These are phyloP conservation scores for maize (Zea mays) DNA, from an alignment of 176 grass and related monocot species.

Conservation along the genomic window Zm-B73-REFERENCE-NAM-5.0 NC_050100.1:215856501-215857000, in stretches of 20 bases:
- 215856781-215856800: neutral
- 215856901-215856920: slow-evolving; percentile 11
- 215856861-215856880: neutral
- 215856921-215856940: neutral
- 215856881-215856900: neutral
- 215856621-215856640: neutral
- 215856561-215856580: slow-evolving; percentile 8
- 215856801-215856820: neutral
- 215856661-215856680: slow-evolving; percentile 1
- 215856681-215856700: slow-evolving; percentile 8
- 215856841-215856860: neutral
- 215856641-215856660: neutral
- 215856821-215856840: neutral
- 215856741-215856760: slow-evolving; percentile 5
- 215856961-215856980: neutral
- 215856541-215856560: neutral
- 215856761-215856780: neutral
- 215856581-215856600: slow-evolving; percentile 25
- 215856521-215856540: neutral
- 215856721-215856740: slow-evolving; percentile 27
- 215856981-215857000: neutral
- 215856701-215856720: slow-evolving; percentile 51
- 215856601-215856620: slow-evolving; percentile 47
- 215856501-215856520: neutral
- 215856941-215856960: neutral